Evolutionary conservation across 2,329 filamentous ascomycete genomes (phyloP).

Genomic region (Scedosporium minutisporum): DNA sequence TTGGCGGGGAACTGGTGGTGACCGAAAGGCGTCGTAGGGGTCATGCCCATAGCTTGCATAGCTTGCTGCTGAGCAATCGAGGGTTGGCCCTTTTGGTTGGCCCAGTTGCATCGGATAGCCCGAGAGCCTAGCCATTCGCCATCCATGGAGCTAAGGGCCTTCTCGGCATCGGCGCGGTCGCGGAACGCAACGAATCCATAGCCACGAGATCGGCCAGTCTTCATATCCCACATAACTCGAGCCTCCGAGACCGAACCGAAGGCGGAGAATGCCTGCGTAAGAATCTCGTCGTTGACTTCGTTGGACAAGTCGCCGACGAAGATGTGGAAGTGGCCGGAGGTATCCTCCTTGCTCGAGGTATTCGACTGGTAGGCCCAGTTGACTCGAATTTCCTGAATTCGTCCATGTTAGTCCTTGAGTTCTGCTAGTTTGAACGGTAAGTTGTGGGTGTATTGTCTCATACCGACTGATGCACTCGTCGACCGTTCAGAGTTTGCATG

Average conservation of each 20-base stretch:
- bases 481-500: slow-evolving; percentile 93
- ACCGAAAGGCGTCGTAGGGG: slow-evolving; percentile 88
- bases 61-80: slow-evolving; percentile 97
- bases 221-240: slow-evolving; percentile 99
- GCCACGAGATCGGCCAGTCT: slow-evolving; percentile 92
- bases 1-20: slow-evolving; percentile 98
- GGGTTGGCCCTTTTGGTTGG: slow-evolving; percentile 98
- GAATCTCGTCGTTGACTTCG: slow-evolving; percentile 94
- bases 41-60: slow-evolving; percentile 97
- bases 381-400: slow-evolving; percentile 79
- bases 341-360: slow-evolving; percentile 89
- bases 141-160: slow-evolving; percentile 94
- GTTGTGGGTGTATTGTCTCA: slow-evolving; percentile 21
- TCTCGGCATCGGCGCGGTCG: slow-evolving; percentile 86
- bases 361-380: slow-evolving; percentile 99
- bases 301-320: slow-evolving; percentile 97
- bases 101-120: slow-evolving; percentile 99
- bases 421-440: neutral
- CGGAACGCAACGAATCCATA: slow-evolving; percentile 98
- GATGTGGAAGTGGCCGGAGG: slow-evolving; percentile 96
- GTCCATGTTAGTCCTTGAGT: neutral
- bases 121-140: slow-evolving; percentile 98
- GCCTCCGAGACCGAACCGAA: slow-evolving; percentile 96
- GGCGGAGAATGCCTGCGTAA: slow-evolving; percentile 87
- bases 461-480: slow-evolving; percentile 91